Evolutionary conservation across 768 basidiomycete species (phyloP).

Genomic region (Mycena indigotica): DNA sequence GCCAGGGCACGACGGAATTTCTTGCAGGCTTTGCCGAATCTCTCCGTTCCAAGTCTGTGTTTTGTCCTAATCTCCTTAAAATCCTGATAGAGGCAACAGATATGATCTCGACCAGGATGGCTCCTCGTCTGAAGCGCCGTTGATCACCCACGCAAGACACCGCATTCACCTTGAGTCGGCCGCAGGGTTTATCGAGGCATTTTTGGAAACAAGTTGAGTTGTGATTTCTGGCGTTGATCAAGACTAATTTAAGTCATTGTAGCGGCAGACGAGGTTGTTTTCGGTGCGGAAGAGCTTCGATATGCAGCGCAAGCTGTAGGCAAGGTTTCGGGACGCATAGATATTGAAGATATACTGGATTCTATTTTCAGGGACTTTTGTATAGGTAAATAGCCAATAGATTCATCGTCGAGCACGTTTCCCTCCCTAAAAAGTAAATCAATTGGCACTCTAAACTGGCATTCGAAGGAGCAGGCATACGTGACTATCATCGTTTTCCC

Average conservation of each 20-base stretch:
- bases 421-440: conserved; percentile 4
- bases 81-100: conserved; percentile 19
- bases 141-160: conserved; percentile 82
- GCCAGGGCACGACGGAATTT: conserved; percentile 60
- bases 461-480: conserved; percentile 12
- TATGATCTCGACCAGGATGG: conserved; percentile 29
- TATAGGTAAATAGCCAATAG: conserved; percentile 82
- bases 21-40: conserved; percentile 56
- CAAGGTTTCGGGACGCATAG: conserved; percentile 77
- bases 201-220: conserved; percentile 48
- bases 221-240: not conserved
- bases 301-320: conserved; percentile 86
- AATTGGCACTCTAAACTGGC: not conserved
- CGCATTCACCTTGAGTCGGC: conserved; percentile 74
- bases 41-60: conserved; percentile 51
- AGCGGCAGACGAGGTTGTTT: conserved; percentile 73
- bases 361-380: conserved; percentile 86
- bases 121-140: conserved; percentile 45
- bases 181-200: conserved; percentile 60
- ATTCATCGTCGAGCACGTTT: conserved; percentile 10
- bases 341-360: conserved; percentile 82
- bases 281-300: conserved; percentile 85
- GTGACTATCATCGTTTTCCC: conserved; percentile 27
- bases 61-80: not conserved
- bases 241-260: conserved; percentile 11